Conservation (phyloP, 345 rosid species). For the Aethionema arabicum region DNA sequence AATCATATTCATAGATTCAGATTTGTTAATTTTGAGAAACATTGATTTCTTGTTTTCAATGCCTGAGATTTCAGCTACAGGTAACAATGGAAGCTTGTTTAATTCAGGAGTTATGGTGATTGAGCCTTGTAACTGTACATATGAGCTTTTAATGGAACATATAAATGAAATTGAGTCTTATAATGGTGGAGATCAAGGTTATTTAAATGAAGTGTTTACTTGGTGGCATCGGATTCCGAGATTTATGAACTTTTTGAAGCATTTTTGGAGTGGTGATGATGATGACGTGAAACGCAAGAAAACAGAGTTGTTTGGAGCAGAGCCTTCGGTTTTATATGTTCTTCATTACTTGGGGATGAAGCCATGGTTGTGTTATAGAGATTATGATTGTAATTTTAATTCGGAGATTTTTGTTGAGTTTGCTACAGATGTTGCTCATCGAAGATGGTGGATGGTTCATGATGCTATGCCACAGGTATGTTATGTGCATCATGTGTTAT, state of each 20-base stretch:
- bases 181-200: constrained; percentile 92
- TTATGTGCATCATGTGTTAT: too few relatives aligned
- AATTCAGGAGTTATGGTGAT: constrained; percentile 91
- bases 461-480: constrained; percentile 76
- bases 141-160: constrained; percentile 79
- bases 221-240: constrained; percentile 96
- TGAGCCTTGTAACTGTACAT: constrained; percentile 84
- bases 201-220: constrained; percentile 86
- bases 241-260: constrained; percentile 85
- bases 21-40: constrained; percentile 78
- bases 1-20: constrained; percentile 91
- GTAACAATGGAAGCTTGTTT: constrained; percentile 81
- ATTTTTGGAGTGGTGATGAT: constrained; percentile 83
- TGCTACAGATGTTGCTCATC: constrained; percentile 86
- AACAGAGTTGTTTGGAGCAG: constrained; percentile 69
- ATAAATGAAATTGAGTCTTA: constrained; percentile 82
- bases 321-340: constrained; percentile 83
- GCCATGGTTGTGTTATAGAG: constrained; percentile 90
- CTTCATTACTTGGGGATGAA: constrained; percentile 87
- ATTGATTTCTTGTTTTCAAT: constrained; percentile 80
- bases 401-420: constrained; percentile 83
- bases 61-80: constrained; percentile 88
- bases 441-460: constrained; percentile 89
- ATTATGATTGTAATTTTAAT: constrained; percentile 96
- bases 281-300: constrained; percentile 71